Conservation (phyloP, 805 yeast genomes). For the Barnettozyma pratensis region DNA sequence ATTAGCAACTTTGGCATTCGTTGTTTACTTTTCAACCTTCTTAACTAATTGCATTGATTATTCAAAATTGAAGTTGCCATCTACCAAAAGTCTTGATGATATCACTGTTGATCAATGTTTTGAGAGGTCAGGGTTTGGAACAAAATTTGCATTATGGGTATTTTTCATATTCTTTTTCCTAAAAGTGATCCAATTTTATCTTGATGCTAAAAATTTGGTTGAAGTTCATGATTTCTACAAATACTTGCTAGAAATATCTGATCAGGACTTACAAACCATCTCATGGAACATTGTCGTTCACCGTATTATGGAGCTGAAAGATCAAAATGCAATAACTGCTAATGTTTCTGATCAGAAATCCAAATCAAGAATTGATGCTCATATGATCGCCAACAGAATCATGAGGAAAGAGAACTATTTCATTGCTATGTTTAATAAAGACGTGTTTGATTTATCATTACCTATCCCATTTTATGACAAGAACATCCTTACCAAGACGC, state of each 20-base stretch:
- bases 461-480: constrained; percentile 42
- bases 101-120: constrained; percentile 34
- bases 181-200: constrained; percentile 49
- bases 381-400: constrained; percentile 89
- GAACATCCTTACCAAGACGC: constrained; percentile 65
- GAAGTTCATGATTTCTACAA: constrained; percentile 77
- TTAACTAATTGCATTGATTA: constrained; percentile 79
- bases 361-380: constrained; percentile 79
- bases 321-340: constrained; percentile 63
- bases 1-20: constrained; percentile 69
- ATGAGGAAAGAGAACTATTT: constrained; percentile 94
- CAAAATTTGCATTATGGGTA: constrained; percentile 59
- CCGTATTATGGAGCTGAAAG: constrained; percentile 66
- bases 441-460: constrained; percentile 62
- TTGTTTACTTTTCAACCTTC: constrained; percentile 72
- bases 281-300: constrained; percentile 88
- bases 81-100: constrained; percentile 24
- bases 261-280: constrained; percentile 84
- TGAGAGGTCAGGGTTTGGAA: constrained; percentile 40
- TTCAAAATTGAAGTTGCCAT: constrained; percentile 34
- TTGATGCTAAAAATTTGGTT: constrained; percentile 59
- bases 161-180: constrained; percentile 50
- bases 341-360: constrained; percentile 56
- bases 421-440: constrained; percentile 82
- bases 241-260: constrained; percentile 64